These are phyloP conservation scores for Botrytis porri DNA, from an alignment of 2,329 filamentous ascomycete genomes.

Conservation along the genomic window DNA sequence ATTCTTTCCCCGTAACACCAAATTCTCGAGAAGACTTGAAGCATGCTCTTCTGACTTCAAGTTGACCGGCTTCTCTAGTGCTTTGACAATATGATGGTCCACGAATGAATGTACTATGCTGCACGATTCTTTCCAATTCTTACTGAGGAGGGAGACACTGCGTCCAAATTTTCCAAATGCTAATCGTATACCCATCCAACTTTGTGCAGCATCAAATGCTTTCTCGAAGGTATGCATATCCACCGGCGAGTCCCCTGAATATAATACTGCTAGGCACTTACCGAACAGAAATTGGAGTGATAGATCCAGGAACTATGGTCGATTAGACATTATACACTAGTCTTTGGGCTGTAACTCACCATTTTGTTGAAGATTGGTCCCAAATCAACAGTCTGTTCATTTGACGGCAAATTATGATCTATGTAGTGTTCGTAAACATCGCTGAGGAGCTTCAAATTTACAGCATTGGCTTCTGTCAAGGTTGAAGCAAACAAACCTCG, in stretches of 20 bases:
- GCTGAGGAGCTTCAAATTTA: not conserved
- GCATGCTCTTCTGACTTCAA: not conserved
- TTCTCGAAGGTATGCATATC: not conserved
- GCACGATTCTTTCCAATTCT: not conserved
- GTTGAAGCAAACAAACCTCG: conserved; percentile 6
- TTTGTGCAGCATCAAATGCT: conserved; percentile 8
- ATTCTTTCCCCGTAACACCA: not conserved
- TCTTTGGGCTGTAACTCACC: not conserved
- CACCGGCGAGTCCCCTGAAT: not conserved
- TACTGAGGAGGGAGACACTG: not conserved
- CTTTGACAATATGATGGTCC: not conserved
- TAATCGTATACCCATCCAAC: conserved; percentile 12
- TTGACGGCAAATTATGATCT: not conserved
- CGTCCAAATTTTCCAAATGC: conserved; percentile 1
- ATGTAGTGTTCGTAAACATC: not conserved
- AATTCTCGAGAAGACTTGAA: not conserved
- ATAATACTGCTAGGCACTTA: not conserved
- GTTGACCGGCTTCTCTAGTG: not conserved
- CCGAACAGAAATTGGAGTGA: conserved; percentile 17
- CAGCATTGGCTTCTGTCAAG: not conserved
- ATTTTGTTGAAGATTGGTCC: not conserved
- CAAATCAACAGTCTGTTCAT: conserved; percentile 1
- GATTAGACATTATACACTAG: not conserved
- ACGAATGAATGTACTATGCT: conserved; percentile 10
- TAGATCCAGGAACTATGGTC: conserved; percentile 5